Evolutionary conservation across 2,329 filamentous ascomycete species (phyloP).

Genomic region (Boeremia exigua): DNA sequence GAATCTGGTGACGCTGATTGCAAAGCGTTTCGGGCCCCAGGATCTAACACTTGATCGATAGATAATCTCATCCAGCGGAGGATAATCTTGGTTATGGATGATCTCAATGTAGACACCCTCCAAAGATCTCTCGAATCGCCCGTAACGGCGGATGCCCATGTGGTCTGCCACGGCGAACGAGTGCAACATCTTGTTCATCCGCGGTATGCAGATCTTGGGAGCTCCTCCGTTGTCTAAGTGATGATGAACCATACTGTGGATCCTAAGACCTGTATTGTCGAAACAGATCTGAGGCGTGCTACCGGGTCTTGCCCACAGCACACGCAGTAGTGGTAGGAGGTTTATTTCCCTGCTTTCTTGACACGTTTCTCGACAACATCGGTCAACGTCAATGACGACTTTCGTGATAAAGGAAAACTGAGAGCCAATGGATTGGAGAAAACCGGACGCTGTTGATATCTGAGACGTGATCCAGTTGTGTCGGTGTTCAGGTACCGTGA

Average conservation of each 20-base stretch:
- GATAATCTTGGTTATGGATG: no score
- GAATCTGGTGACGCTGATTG: no score
- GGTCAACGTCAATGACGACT: neutral
- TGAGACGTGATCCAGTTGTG: neutral
- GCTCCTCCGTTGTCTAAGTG: neutral
- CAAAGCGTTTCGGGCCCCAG: no score
- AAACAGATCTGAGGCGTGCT: neutral
- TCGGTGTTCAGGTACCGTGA: neutral
- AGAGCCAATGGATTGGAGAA: neutral
- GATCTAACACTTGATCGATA: no score
- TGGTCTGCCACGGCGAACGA: neutral
- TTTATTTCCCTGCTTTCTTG: neutral
- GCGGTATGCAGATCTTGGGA: neutral
- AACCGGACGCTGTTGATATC: neutral
- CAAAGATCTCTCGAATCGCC: neutral
- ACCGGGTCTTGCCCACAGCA: neutral
- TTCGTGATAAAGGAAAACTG: neutral
- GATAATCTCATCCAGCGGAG: no score
- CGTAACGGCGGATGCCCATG: neutral
- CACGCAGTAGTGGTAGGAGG: neutral
- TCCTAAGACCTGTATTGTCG: neutral
- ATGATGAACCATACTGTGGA: neutral
- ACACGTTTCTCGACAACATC: neutral
- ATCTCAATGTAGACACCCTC: neutral
- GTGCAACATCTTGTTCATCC: neutral